Percentiles rank a stretch among this genome's conserved stretches.
These are phyloP conservation scores for Sporothrix luriei DNA, from an alignment of 2,329 filamentous ascomycete species.

Conservation along the genomic window DNA sequence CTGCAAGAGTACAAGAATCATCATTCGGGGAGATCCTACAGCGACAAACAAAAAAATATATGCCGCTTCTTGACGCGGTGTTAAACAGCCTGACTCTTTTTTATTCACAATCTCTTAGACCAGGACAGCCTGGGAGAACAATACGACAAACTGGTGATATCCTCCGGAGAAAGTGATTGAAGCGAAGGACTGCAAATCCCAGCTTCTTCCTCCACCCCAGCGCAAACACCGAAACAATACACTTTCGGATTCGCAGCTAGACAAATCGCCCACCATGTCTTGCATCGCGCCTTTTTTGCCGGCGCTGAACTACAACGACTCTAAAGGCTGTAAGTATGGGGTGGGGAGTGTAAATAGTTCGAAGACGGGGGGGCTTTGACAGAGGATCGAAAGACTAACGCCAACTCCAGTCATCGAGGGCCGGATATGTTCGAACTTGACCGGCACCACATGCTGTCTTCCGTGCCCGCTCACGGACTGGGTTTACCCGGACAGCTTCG, in stretches of 20 bases:
- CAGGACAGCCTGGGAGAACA: neutral
- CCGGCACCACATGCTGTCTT: conserved; percentile 71
- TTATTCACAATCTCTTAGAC: neutral
- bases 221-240: conserved; percentile 14
- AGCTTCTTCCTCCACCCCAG: neutral
- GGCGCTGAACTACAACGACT: conserved; percentile 32
- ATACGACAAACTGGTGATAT: neutral
- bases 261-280: conserved; percentile 26
- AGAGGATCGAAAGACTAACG: neutral
- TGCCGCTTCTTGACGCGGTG: neutral
- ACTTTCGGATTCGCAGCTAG: neutral
- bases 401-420: conserved; percentile 57
- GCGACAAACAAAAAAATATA: neutral
- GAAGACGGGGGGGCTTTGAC: neutral
- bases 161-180: neutral
- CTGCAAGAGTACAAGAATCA: conserved; percentile 8
- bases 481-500: conserved; percentile 64
- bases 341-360: neutral
- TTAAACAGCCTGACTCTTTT: neutral
- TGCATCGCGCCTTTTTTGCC: conserved; percentile 32
- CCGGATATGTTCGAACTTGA: conserved; percentile 54
- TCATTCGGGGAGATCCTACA: conserved; percentile 13
- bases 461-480: conserved; percentile 87
- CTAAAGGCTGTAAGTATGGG: conserved; percentile 34
- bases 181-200: neutral